Evolutionary conservation across 352 stramenopile species (phyloP), one percentile per base, ranked within the genome.

Genomic region (Globisporangium lucens): DNA sequence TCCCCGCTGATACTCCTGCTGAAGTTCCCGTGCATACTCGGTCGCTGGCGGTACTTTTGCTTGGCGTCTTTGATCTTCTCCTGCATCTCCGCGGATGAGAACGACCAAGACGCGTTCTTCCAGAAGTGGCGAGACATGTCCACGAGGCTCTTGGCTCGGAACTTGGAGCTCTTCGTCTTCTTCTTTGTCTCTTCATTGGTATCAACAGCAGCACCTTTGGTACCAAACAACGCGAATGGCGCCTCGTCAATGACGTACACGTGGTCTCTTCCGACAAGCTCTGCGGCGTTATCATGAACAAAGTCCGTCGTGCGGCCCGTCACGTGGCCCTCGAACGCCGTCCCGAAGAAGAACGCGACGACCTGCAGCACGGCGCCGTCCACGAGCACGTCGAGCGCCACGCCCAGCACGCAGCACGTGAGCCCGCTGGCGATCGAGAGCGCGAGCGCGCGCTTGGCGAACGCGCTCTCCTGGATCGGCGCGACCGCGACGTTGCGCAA

Each of bases 301-400:
- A 71, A 63, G 4, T 22, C 60, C 10, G 41, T 67, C 41, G 61
- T 71, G 35, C n/a, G 36, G 1, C 20, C n/a, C 20, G 69, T 67
- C 4, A 75, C 56, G 9, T 66, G 55, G 24, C 56, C 47, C 13
- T 78, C 66, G 5, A 71, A n/a, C 8, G 38, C 6, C 35, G 56
- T 56, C 5, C 61, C 61, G 27, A 75, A 55, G 46, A 74, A 66
- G n/a, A 69, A 72, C 24, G 56, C 55, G 49, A 78, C 20, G 38
- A 78, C 72, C 38, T 75, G 49, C 3, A 78, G 58, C 30, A 78
- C 72, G 20, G 69, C 69, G 2, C 43, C 43, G 22, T 78, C 65
- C 30, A 78, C 68, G 12, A 75, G 35, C 24, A 78, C 17, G 46
- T 78, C 72, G 58, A 70, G 61, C 27, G 72, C 64, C 22, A 75